Evolutionary conservation across 2,329 filamentous ascomycete species (phyloP).

Genomic region (Colletotrichum horii): DNA sequence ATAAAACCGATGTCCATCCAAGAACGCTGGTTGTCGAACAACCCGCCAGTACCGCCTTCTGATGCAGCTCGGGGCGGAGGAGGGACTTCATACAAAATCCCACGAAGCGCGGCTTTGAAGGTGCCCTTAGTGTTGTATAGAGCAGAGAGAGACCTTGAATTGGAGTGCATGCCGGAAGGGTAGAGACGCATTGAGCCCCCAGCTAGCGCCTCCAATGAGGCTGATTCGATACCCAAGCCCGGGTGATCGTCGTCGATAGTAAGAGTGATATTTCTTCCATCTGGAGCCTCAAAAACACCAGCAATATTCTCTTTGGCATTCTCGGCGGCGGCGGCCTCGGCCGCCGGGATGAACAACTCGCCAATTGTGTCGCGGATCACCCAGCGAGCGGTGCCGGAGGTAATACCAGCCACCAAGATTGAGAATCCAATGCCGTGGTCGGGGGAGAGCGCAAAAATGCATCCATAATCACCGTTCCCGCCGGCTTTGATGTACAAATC

Average conservation of each 20-base stretch:
- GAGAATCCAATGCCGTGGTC: conserved; percentile 29
- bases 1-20: background rate
- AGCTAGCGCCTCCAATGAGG: background rate
- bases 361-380: conserved; percentile 25
- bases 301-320: conserved; percentile 19
- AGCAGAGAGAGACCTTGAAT: background rate
- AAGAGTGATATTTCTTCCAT: background rate
- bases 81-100: rapidly evolving
- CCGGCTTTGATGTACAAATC: conserved; percentile 31
- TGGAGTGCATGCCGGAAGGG: background rate
- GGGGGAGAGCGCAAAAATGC: conserved; percentile 19
- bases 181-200: background rate
- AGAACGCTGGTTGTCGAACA: background rate
- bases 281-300: conserved; percentile 18
- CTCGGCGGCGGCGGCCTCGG: conserved; percentile 24
- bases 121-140: background rate
- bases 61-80: background rate
- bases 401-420: conserved; percentile 25
- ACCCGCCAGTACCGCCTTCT: background rate
- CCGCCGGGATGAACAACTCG: conserved; percentile 23
- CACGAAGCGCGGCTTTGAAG: background rate
- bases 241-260: background rate
- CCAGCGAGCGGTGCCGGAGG: conserved; percentile 18
- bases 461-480: conserved; percentile 30
- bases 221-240: background rate